phyloP scores from a whole-genome alignment of 148 eudicot species.

The Chenopodium formosanum region DNA sequence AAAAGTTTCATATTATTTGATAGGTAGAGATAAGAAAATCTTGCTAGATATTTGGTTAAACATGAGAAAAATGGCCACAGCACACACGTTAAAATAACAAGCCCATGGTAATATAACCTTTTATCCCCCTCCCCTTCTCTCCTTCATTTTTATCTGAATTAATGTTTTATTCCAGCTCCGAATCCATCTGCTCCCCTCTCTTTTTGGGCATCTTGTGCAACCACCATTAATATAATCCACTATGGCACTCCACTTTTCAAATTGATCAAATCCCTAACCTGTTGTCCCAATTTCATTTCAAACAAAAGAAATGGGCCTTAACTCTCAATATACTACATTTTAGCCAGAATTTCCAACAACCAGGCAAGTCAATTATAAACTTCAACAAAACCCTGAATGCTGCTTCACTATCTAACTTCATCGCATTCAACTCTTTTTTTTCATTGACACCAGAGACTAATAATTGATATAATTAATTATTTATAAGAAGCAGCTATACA shows the following conservation, averaged over 20 bases:
- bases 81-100: background rate
- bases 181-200: background rate
- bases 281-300: background rate
- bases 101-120: background rate
- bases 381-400: background rate
- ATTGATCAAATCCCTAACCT: background rate
- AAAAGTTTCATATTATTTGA: background rate
- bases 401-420: conserved; percentile 13
- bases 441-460: background rate
- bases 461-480: background rate
- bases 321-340: background rate
- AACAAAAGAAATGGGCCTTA: background rate
- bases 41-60: background rate
- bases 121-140: background rate
- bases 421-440: background rate
- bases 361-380: background rate
- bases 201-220: background rate
- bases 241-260: background rate
- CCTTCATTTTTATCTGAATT: background rate
- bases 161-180: background rate
- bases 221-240: background rate
- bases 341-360: background rate
- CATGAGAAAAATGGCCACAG: background rate
- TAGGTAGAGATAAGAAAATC: background rate
- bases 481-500: background rate